Base-by-base conservation (phyloP, 176 grass and related monocot genomes). In the Otatea glauca region DNA sequence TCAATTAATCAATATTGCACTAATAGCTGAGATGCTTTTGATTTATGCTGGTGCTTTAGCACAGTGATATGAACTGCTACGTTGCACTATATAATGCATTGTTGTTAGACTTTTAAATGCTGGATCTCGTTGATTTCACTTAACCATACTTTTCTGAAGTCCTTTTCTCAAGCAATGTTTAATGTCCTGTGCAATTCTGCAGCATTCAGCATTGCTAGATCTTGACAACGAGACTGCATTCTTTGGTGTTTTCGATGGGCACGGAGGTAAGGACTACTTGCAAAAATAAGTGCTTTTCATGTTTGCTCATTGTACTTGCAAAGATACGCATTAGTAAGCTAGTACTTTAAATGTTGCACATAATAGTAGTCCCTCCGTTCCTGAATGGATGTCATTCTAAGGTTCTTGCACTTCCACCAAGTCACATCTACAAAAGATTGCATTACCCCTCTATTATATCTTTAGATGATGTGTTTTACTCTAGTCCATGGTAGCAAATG, bases 191-290 rank as follows among this genome's bases (percentile, higher is more conserved):
- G 24, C 41, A 45, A 81, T 79, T 74, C 74, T 91, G 64, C 81
- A 99, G 96, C 96, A 99, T 81, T 88, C 91, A 32, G 93, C 93
- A 62, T 80, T 99, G 83, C 89, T 89, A 87, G 81, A 96, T 89
- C 91, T 96, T 81, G 93, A 99, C 59, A 80, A 81, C 1, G 78
- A 87, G 64, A 99, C 96, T 39, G 88, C 96, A 75, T 91, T 99
- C 88, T 96, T 98, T 81, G 96, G 93, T 60, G 93, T 98, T 92
- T 98, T 90, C 87, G 96, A 98, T 90, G 96, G 96, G n/a, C 96
- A 98, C 27, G 93, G 96, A 83, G 96, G 96, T 99, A 89, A 88
- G 21, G 25, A 64, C 9, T 68, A 67, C 54, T 77, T 32, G 9
- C 21, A 85, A 79, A 53, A 32, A 63, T 50, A 58, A 24, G 16